Evolutionary conservation across 1,284 basidiomycete species (phyloP).

Genomic region (Fomitopsis betulina): DNA sequence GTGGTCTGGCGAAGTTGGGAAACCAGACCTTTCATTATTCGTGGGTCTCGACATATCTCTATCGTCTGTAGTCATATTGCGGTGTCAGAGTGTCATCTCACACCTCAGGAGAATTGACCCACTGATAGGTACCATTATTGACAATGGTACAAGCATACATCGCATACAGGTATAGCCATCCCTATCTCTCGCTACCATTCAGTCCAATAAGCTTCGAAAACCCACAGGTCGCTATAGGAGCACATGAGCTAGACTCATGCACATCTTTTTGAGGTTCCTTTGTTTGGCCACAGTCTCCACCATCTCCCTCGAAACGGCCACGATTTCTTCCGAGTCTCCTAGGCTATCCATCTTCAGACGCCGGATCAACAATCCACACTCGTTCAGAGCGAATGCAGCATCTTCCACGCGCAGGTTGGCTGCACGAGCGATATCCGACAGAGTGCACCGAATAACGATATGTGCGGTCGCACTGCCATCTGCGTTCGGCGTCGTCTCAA

Average conservation of each 20-base stretch:
- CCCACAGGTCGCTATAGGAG: slow-evolving; percentile 29
- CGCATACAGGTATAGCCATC: background rate
- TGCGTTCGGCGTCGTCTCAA: slow-evolving; percentile 50
- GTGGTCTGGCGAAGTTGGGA: too few relatives aligned
- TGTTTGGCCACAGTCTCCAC: slow-evolving; percentile 65
- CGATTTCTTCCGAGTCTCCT: slow-evolving; percentile 30
- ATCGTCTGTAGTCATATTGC: too few relatives aligned
- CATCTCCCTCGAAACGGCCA: slow-evolving; percentile 68
- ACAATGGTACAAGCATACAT: background rate
- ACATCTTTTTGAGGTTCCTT: slow-evolving; percentile 61
- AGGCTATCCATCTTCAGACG: slow-evolving; percentile 13
- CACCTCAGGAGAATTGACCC: too few relatives aligned
- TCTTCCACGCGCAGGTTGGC: slow-evolving; percentile 86
- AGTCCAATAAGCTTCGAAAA: background rate
- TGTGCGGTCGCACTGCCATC: slow-evolving; percentile 69
- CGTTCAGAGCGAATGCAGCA: slow-evolving; percentile 82
- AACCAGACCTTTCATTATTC: too few relatives aligned
- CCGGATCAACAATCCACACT: slow-evolving; percentile 70
- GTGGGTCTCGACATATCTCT: too few relatives aligned
- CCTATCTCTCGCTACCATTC: background rate
- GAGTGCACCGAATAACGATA: slow-evolving; percentile 59
- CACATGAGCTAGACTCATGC: slow-evolving; percentile 52
- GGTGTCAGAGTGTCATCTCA: too few relatives aligned
- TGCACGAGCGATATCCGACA: slow-evolving; percentile 70
- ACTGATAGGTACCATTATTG: background rate